Evolutionary conservation across 805 yeast species (phyloP).

Genomic region (Candida bentonensis): DNA sequence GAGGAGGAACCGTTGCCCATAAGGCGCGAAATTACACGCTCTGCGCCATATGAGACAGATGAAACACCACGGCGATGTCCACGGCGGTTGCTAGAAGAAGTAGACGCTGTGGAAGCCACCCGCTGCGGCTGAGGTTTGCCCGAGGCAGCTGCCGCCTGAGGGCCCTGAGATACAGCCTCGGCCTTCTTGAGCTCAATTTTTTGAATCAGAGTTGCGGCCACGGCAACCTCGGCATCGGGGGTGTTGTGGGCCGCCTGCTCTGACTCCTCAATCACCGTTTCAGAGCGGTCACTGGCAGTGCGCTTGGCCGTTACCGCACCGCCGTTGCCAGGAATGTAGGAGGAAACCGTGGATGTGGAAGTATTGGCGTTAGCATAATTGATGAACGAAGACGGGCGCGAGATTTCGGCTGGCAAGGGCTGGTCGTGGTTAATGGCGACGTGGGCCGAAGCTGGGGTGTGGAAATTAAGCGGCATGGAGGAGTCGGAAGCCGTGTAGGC

Average conservation of each 20-base stretch:
- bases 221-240: background rate
- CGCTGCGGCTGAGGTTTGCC: background rate
- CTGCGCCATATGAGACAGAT: constrained; percentile 16
- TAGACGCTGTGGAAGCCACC: background rate
- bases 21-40: constrained; percentile 13
- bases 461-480: constrained; percentile 4
- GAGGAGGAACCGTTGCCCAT: constrained; percentile 8
- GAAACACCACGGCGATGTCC: constrained; percentile 13
- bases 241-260: background rate
- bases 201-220: background rate
- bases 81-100: background rate
- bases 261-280: background rate
- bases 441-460: constrained; percentile 10
- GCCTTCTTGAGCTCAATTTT: background rate
- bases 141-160: no score
- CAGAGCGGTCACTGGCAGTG: constrained; percentile 1
- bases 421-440: constrained; percentile 20
- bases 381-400: constrained; percentile 16
- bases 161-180: background rate
- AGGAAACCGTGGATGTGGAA: background rate
- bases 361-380: constrained; percentile 5
- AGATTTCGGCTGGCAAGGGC: constrained; percentile 21
- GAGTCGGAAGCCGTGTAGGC: background rate
- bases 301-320: background rate
- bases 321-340: background rate